Conservation (phyloP, 73 alveolate species). For the Tetrahymena malaccensis region DNA sequence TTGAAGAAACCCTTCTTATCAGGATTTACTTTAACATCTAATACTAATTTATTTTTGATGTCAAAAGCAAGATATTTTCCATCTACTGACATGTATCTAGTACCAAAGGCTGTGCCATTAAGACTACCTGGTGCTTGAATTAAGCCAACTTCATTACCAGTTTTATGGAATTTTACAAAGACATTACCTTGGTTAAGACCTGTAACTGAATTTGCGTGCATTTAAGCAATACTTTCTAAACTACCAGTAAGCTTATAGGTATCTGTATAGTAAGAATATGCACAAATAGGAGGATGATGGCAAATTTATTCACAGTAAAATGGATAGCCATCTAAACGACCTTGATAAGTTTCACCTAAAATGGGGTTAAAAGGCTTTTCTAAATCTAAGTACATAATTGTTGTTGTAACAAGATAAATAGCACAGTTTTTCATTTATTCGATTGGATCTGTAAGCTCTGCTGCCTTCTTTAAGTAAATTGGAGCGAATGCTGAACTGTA, state of each 20-base stretch:
- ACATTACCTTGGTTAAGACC: conserved; percentile 35
- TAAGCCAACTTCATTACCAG: conserved; percentile 8
- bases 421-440: conserved; percentile 59
- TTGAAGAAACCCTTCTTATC: conserved; percentile 9
- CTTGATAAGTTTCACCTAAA: conserved; percentile 81
- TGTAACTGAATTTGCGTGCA: conserved; percentile 45
- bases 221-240: conserved; percentile 35
- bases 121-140: conserved; percentile 31
- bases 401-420: conserved; percentile 46
- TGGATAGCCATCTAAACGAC: conserved; percentile 50
- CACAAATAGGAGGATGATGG: conserved; percentile 56
- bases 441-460: conserved; percentile 36
- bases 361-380: conserved; percentile 85
- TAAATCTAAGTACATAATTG: conserved; percentile 45
- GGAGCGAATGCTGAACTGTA: conserved; percentile 53
- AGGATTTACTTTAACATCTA: conserved; percentile 33
- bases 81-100: conserved; percentile 19
- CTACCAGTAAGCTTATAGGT: conserved; percentile 33
- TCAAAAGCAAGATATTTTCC: conserved; percentile 18
- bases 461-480: conserved; percentile 54
- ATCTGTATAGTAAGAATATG: conserved; percentile 22
- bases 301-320: conserved; percentile 39
- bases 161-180: conserved; percentile 23
- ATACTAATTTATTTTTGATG: conserved; percentile 11
- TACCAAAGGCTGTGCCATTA: conserved; percentile 41